phyloP scores from a whole-genome alignment of 192 early-diverging fungal species.

The Umbelopsis sp. region DNA sequence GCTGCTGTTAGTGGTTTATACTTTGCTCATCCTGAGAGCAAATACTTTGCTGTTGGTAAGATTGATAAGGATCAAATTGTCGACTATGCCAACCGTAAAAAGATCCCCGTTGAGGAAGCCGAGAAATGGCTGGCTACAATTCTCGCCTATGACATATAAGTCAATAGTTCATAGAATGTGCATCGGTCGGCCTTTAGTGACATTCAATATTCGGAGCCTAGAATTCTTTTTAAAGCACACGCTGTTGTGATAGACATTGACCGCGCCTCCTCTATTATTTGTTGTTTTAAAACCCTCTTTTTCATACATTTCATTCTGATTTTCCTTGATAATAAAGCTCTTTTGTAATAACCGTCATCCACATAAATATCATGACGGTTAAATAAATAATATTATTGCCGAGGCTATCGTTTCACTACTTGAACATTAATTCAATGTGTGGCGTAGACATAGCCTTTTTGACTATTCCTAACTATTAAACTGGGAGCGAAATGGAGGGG shows the following conservation, averaged over 20 bases:
- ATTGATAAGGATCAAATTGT: slow-evolving; percentile 88
- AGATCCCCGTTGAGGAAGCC: slow-evolving; percentile 57
- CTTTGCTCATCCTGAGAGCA: slow-evolving; percentile 71
- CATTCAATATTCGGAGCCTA: not conserved
- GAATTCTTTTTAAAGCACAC: not conserved
- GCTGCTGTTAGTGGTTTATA: slow-evolving; percentile 81
- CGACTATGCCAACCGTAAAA: slow-evolving; percentile 76
- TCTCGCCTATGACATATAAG: slow-evolving; percentile 61
- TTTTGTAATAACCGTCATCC: too few relatives aligned
- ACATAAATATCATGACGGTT: too few relatives aligned
- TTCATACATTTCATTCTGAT: too few relatives aligned
- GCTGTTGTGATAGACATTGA: not conserved
- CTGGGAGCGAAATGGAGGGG: too few relatives aligned
- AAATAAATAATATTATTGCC: too few relatives aligned
- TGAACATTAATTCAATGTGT: too few relatives aligned
- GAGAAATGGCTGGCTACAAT: slow-evolving; percentile 81
- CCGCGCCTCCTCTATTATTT: too few relatives aligned
- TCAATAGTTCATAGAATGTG: not conserved
- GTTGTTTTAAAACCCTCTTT: too few relatives aligned
- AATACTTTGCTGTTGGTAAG: slow-evolving; percentile 97
- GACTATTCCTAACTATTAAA: too few relatives aligned
- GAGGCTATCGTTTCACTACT: too few relatives aligned
- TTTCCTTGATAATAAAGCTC: not conserved
- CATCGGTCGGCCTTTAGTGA: not conserved
- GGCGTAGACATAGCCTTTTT: too few relatives aligned